Evolutionary conservation across 352 stramenopile species (phyloP), one percentile per base, ranked within the genome.

Genomic region (Thalassiosira hispida): DNA sequence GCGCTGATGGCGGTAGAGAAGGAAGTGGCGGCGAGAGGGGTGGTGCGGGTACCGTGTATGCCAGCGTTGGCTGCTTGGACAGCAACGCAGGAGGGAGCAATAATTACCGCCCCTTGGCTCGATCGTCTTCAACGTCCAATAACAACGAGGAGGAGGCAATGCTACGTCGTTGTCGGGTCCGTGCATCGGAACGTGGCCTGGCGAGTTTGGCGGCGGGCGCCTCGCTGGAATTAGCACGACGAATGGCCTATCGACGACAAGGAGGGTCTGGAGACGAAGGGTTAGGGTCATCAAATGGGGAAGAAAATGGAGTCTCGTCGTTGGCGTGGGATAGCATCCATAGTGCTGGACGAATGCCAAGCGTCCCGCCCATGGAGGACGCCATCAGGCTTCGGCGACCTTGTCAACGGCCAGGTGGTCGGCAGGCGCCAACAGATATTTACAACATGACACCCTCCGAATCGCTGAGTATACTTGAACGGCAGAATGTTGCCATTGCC

Each of bases 171-270:
- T 91, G 85, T 81, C 70, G 72, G 2, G 47, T 46, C 20, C 60
- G 86, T 27, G 79, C 86, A 0, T 33, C 61, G 20, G 62, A 89
- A 73, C 62, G 59, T 29, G 67, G 89, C 23, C 47, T 90, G 20
- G 69, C 77, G 5, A 68, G 75, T 4, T 67, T 93, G 40, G 72
- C 78, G 2, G 72, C 76, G 9, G 79, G 82, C 14, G 68, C 79
- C 12, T 84, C 80, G 14, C 68, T 93, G 60, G 64, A 83, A 29
- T 59, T 91, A 55, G 85, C 77, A 25, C 64, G 66, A 20, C 51
- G 53, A 25, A 38, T 62, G 29, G 20, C 46, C 9, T 83, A 75
- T 66, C 31, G 53, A 47, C 47, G 75, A 56, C 5, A 64, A 38
- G 23, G 29, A 35, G 29, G 22, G n/a, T 40, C 40, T 7, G 51